A percentile compares a stretch with the other conserved stretches of the same genome.
Evolutionary conservation across 1,139 yeast genomes (phyloP).

Genomic region (Suhomyces taliae): DNA sequence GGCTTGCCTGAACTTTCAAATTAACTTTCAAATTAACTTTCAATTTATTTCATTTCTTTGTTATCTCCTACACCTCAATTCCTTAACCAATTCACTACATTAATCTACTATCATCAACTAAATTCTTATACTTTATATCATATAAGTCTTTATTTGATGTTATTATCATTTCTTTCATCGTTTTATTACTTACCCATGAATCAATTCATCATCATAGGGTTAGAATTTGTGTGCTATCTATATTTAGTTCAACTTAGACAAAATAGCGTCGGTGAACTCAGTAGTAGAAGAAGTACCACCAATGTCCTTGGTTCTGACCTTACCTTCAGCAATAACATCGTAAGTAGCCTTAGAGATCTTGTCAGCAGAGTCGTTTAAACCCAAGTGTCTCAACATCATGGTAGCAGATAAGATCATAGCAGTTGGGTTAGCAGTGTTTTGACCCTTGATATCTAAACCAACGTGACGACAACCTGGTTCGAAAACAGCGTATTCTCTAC

Average conservation of each 20-base stretch:
- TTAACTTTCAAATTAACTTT: too few species aligned
- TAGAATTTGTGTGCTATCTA: conserved; percentile 1
- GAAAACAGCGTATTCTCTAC: conserved; percentile 96
- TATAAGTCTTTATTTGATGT: too few species aligned
- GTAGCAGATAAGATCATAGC: conserved; percentile 92
- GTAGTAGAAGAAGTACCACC: conserved; percentile 90
- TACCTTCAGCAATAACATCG: conserved; percentile 85
- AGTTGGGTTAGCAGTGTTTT: conserved; percentile 96
- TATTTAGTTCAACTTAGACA: conserved; percentile 54
- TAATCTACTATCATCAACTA: too few species aligned
- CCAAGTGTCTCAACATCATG: conserved; percentile 93
- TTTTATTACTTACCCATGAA: not conserved
- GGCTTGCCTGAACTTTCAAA: too few species aligned
- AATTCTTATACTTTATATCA: too few species aligned
- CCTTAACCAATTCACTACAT: too few species aligned
- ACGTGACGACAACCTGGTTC: conserved; percentile 99
- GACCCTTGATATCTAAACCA: conserved; percentile 93
- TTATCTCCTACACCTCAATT: too few species aligned
- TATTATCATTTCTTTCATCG: not conserved
- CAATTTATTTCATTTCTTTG: too few species aligned
- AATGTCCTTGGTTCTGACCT: conserved; percentile 75
- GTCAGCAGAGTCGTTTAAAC: conserved; percentile 81
- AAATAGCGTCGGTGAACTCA: conserved; percentile 87
- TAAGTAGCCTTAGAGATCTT: conserved; percentile 86
- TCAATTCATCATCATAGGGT: too few species aligned